Percentiles rank a stretch among this genome's conserved stretches.
These are phyloP conservation scores for Echites panduratus DNA, from an alignment of 257 asterid species.

Conservation along the genomic window DNA sequence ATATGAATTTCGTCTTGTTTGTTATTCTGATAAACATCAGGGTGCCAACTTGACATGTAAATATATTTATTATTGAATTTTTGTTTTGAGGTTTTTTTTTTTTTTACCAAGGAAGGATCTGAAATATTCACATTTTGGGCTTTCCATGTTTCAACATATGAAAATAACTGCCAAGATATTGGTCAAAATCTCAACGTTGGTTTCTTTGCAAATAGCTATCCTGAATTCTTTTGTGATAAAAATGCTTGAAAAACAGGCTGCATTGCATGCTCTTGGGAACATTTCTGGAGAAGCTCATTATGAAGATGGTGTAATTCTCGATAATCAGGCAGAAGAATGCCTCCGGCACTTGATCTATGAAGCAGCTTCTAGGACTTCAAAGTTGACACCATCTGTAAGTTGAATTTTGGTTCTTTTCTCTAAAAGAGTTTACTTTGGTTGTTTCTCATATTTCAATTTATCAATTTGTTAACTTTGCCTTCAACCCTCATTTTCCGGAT, in stretches of 20 bases:
- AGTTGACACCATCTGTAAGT: conserved; percentile 87
- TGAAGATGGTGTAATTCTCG: conserved; percentile 40
- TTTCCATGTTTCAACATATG: neutral
- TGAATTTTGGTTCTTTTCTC: conserved; percentile 8
- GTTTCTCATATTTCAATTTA: neutral
- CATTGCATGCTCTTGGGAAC: conserved; percentile 83
- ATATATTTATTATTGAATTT: neutral
- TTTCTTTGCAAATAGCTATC: neutral
- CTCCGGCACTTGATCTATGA: conserved; percentile 66
- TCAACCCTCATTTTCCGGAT: neutral
- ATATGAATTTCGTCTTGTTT: neutral
- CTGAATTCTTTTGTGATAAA: neutral
- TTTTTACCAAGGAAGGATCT: neutral
- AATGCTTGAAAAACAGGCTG: conserved; percentile 55
- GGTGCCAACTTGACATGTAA: neutral
- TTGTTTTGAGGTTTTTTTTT: neutral
- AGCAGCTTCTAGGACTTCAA: conserved; percentile 66
- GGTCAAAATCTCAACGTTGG: too few species aligned
- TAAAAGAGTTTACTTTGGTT: neutral
- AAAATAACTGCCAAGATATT: neutral
- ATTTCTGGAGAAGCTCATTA: conserved; percentile 74
- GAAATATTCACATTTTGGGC: neutral
- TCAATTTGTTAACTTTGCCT: neutral
- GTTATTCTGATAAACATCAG: neutral
- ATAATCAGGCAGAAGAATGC: conserved; percentile 66